These are phyloP conservation scores for Pestalotiopsis sp. DNA, from an alignment of 2,329 filamentous ascomycete genomes.

Conservation along the genomic window DNA sequence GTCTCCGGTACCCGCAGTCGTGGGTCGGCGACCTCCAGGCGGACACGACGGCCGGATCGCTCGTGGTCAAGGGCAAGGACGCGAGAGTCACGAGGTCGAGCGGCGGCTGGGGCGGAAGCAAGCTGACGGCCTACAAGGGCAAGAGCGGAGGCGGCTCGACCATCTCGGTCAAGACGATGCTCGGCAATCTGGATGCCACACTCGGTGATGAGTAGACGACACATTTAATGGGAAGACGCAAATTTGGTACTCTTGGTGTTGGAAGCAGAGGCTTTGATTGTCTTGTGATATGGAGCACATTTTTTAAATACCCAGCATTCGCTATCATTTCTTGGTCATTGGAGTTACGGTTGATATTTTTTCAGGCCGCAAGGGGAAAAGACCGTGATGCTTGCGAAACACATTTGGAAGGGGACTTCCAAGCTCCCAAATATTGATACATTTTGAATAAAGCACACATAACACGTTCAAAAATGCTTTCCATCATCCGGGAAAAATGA, in stretches of 20 bases:
- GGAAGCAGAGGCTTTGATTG: neutral
- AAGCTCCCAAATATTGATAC: neutral
- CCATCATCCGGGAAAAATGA: too few species aligned
- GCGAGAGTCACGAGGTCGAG: constrained; percentile 39
- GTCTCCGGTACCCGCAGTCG: constrained; percentile 46
- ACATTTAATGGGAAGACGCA: neutral
- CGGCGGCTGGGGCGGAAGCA: constrained; percentile 34
- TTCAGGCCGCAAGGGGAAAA: neutral
- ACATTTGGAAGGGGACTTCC: neutral
- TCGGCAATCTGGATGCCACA: constrained; percentile 29
- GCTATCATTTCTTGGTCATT: neutral
- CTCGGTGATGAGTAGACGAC: constrained; percentile 23
- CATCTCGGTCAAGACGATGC: constrained; percentile 32
- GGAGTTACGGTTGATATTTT: neutral
- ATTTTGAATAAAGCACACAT: neutral
- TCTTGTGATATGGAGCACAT: neutral
- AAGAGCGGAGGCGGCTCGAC: constrained; percentile 33
- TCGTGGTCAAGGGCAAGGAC: constrained; percentile 44
- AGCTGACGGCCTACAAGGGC: constrained; percentile 45
- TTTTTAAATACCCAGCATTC: constrained; percentile 9
- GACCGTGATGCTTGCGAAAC: neutral
- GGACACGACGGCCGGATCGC: constrained; percentile 41
- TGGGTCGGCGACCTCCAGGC: constrained; percentile 52
- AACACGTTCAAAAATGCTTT: neutral
- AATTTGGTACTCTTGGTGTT: neutral